Base-by-base conservation (phyloP, 345 rosid species). In the Lepidium aucheri region DNA sequence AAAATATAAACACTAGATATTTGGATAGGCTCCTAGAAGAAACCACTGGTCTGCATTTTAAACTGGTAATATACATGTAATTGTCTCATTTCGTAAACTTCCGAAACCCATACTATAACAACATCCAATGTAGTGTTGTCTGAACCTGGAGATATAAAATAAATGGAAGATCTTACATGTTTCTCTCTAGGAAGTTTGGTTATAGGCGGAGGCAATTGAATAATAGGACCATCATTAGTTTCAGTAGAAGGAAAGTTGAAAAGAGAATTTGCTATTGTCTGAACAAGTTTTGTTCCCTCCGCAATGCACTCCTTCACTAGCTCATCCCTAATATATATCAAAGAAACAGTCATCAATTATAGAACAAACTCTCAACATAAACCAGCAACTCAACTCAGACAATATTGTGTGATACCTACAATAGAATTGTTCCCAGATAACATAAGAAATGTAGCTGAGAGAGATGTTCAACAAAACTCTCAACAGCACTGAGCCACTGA, bases 141-240 rank as follows among this genome's bases (percentile, higher is more conserved):
- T 33, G 33, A 51, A 22, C 32, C 0, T 28, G n/a, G 20, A 52
- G 53, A 55, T 46, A 35, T 20, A 1, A 44, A 43, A 36, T 13
- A 40, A 55, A 69, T 38, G 10, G 43, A 50, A 40, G 9, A 60
- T 42, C 84, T 67, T 76, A 87, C 97, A 75, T 77, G 96, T 83
- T 93, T 93, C 75, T 83, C 91, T 77, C 97, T 83, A 2, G 98
- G 97, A 60, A 93, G 78, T 74, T 72, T 88, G 6, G 86, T 84
- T 36, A 83, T 76, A 8, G 96, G 92, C 1, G 80, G 82, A 61
- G 96, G 97, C 81, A 94, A 79, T 74, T 68, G 81, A 44, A 86
- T 89, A 65, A 94, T 68, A 17, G 97, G 97, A 34, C 96, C 97
- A 70, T 85, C 92, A 28, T 65, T 49, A 76, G 82, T 86, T 69